phyloP scores from a whole-genome alignment of 805 yeast genomes.

The Pichia phayaonensis region DNA sequence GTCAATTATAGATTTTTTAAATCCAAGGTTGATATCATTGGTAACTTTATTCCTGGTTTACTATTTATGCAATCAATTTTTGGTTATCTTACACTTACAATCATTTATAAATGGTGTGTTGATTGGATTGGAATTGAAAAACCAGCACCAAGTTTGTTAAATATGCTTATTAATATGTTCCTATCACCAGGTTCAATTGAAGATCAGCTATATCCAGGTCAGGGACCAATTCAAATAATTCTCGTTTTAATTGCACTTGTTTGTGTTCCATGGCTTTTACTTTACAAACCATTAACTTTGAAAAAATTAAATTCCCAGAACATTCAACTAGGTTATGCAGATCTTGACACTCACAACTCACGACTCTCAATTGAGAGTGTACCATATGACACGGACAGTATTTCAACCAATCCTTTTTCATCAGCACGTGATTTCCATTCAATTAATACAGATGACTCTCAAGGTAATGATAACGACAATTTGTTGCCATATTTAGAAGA shows the following conservation, averaged over 20 bases:
- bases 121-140: conserved; percentile 59
- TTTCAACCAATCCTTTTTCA: background rate
- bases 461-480: conserved; percentile 26
- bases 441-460: background rate
- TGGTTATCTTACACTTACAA: conserved; percentile 60
- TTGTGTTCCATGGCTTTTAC: conserved; percentile 69
- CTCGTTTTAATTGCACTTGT: conserved; percentile 51
- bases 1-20: conserved; percentile 53
- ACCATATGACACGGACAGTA: background rate
- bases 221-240: conserved; percentile 50
- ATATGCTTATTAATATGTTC: conserved; percentile 72
- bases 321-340: conserved; percentile 43
- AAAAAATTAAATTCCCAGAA: conserved; percentile 41
- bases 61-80: conserved; percentile 71
- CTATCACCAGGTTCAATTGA: conserved; percentile 64
- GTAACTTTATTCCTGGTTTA: conserved; percentile 68
- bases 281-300: conserved; percentile 51
- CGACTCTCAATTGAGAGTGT: conserved; percentile 9
- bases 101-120: conserved; percentile 66
- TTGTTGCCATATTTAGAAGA: conserved; percentile 8
- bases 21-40: conserved; percentile 57
- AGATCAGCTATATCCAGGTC: conserved; percentile 59
- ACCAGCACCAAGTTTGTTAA: conserved; percentile 66
- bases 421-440: background rate
- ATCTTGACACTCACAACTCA: conserved; percentile 27